Conservation (phyloP, 208 protist genomes). For the Paratrypanosoma confusum region DNA sequence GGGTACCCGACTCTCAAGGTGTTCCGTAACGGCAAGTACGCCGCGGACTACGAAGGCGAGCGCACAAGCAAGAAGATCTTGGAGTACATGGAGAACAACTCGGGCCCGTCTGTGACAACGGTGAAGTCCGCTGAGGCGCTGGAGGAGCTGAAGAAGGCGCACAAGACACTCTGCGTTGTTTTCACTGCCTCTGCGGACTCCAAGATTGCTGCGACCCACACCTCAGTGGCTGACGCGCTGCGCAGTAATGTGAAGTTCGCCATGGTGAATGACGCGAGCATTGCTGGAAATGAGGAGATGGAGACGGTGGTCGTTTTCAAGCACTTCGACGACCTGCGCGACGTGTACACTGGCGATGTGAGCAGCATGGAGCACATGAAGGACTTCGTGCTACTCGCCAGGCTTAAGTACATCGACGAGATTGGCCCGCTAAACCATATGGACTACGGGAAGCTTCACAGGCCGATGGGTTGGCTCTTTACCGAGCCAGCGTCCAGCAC, state of each 20-base stretch:
- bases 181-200: slow-evolving; percentile 33
- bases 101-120: slow-evolving; percentile 25
- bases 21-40: slow-evolving; percentile 63
- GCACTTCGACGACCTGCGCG: slow-evolving; percentile 19
- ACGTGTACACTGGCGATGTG: slow-evolving; percentile 23
- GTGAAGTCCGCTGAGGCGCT: slow-evolving; percentile 33
- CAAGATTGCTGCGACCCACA: slow-evolving; percentile 17
- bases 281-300: slow-evolving; percentile 30
- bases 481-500: slow-evolving; percentile 19
- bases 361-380: slow-evolving; percentile 17
- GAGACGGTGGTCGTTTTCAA: slow-evolving; percentile 60
- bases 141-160: slow-evolving; percentile 36
- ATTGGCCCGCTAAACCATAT: slow-evolving; percentile 51
- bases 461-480: slow-evolving; percentile 69
- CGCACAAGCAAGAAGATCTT: slow-evolving; percentile 47
- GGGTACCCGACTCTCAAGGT: slow-evolving; percentile 78
- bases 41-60: slow-evolving; percentile 47
- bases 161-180: slow-evolving; percentile 28
- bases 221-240: slow-evolving; percentile 17
- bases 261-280: slow-evolving; percentile 35
- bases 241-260: slow-evolving; percentile 43
- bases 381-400: slow-evolving; percentile 35
- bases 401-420: slow-evolving; percentile 52
- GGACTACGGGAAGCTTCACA: slow-evolving; percentile 40
- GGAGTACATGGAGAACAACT: slow-evolving; percentile 43